phyloP scores from a whole-genome alignment of 306 rosid genomes.

The Fragaria vesca region DNA sequence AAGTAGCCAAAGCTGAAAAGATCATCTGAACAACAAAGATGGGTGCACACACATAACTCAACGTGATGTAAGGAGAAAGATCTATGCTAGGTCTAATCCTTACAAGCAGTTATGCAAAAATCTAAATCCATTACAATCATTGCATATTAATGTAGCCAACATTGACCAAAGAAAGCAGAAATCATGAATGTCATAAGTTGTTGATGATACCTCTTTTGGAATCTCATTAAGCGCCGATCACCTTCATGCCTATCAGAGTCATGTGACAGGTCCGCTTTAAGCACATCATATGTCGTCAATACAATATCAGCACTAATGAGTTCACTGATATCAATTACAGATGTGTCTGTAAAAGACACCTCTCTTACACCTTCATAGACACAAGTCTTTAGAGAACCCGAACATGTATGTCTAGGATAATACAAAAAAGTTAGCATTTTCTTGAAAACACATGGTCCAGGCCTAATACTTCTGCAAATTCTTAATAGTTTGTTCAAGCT shows the following conservation, averaged over 20 bases:
- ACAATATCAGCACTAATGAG: conserved; percentile 80
- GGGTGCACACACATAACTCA: background rate
- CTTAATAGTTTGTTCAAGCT: background rate
- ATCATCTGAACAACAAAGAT: background rate
- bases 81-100: background rate
- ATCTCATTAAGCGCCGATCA: conserved; percentile 82
- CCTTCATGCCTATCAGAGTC: conserved; percentile 95
- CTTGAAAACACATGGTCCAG: background rate
- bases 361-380: conserved; percentile 84
- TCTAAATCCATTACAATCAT: background rate
- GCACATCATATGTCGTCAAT: conserved; percentile 86
- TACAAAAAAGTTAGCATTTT: conserved; percentile 36
- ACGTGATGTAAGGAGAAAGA: background rate
- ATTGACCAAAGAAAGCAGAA: conserved; percentile 3
- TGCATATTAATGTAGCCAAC: conserved; percentile 1
- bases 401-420: conserved; percentile 67
- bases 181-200: conserved; percentile 13
- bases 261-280: conserved; percentile 86
- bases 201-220: conserved; percentile 75
- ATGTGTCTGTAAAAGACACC: conserved; percentile 50
- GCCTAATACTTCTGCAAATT: background rate
- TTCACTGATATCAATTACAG: conserved; percentile 57
- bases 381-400: conserved; percentile 75
- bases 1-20: background rate
- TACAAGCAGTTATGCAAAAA: background rate